Base-by-base conservation (phyloP, 1,139 yeast species). In the Yamadazyma diddensiae region DNA sequence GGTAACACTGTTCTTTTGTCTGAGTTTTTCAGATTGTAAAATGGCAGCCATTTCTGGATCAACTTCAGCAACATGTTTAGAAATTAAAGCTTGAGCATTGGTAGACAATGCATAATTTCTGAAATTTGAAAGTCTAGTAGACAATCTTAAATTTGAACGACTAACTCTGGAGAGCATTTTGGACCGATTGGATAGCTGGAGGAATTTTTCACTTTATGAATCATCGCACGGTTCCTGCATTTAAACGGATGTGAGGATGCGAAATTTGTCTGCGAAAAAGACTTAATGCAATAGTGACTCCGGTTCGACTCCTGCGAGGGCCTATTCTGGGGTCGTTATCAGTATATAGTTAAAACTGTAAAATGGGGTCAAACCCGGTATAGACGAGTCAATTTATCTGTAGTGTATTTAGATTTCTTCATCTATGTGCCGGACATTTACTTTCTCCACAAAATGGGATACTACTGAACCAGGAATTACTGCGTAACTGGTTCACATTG, bases 1-100 rank as follows among this genome's bases (percentile, higher is more conserved):
- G 28, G 94, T 88, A 49, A 90, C 81, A 33, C 96, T 86, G 56
- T 82, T 80, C 64, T 81, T 83, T 67, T 90, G 97, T 65, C 97
- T 84, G 47, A 59, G 59, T 52, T 78, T 80, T 62, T 90, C 97
- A 42, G 73, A 75, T 43, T 70, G 61, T 52, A 88, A 70, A 54
- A 87, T 86, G 26, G 71, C 68, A 42, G 80, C 80, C 79, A 88
- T 87, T 60, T 86, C 95, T 24, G 95, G 95, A 58, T 87, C 97
- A 44, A 82, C 72, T 28, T 77, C 80, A 37, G 62, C 53, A 31
- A 83, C 87, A 31, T 73, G 64, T 50, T 80, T 75, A 27, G 90
- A 82, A 33, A 83, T 66, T 38, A 83, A 61, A 24, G 63, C 62
- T 47, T 67, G 70, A 14, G 79, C 75, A 29, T 59, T 52, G 30